Conservation (phyloP, 2,329 filamentous ascomycete genomes). For the Fusarium chaquense region DNA sequence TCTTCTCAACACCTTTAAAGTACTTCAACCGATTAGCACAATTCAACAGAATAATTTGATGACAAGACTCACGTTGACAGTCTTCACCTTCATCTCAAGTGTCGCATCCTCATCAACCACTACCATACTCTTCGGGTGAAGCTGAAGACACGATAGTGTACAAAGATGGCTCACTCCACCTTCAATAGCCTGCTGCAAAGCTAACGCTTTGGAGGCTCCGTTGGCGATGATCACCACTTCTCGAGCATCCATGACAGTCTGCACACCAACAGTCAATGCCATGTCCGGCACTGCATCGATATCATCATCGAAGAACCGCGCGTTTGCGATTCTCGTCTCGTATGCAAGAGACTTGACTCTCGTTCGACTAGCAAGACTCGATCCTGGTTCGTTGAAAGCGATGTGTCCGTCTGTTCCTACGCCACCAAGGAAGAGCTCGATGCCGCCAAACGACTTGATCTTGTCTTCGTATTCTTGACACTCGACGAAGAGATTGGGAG, state of each 20-base stretch:
- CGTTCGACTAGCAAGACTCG: slow-evolving; percentile 11
- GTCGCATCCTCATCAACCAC: slow-evolving; percentile 15
- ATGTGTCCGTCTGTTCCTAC: slow-evolving; percentile 18
- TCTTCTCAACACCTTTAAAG: slow-evolving; percentile 13
- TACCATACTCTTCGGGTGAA: slow-evolving; percentile 16
- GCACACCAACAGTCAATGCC: slow-evolving; percentile 15
- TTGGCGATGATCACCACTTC: slow-evolving; percentile 15
- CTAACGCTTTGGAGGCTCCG: neutral
- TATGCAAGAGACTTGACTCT: slow-evolving; percentile 21
- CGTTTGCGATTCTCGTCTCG: slow-evolving; percentile 14
- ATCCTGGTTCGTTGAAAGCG: slow-evolving; percentile 13
- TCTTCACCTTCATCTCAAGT: slow-evolving; percentile 18
- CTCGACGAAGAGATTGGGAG: neutral
- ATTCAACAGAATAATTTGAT: rapidly evolving
- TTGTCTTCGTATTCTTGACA: slow-evolving; percentile 1
- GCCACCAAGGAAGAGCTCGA: slow-evolving; percentile 14
- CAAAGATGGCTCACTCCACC: slow-evolving; percentile 21
- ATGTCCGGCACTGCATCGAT: slow-evolving; percentile 9
- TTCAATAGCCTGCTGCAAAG: slow-evolving; percentile 10
- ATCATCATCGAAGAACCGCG: slow-evolving; percentile 11
- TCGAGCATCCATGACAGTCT: slow-evolving; percentile 26
- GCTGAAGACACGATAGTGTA: slow-evolving; percentile 9
- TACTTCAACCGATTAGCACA: neutral
- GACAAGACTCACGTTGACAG: neutral
- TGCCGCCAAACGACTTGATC: slow-evolving; percentile 9